Percentiles rank a stretch among this genome's conserved stretches.
These are phyloP conservation scores for Coffea humblotiana DNA, from an alignment of 305 asterid genomes.

Conservation along the genomic window DNA sequence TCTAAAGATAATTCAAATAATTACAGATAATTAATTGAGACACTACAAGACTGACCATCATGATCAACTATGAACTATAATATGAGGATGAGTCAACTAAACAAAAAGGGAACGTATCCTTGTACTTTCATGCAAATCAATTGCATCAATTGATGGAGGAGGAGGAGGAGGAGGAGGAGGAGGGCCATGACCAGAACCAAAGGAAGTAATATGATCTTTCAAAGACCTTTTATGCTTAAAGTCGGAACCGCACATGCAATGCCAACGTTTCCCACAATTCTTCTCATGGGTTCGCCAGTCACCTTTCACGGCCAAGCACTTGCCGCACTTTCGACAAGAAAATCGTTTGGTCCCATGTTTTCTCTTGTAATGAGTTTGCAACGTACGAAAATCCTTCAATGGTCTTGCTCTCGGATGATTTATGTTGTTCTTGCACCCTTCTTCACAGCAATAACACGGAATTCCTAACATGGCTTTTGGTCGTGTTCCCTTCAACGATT, in stretches of 20 bases:
- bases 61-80: neutral
- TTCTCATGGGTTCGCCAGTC: slow-evolving; percentile 84
- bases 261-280: slow-evolving; percentile 71
- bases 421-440: slow-evolving; percentile 62
- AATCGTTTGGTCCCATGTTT: slow-evolving; percentile 50
- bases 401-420: slow-evolving; percentile 47
- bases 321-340: slow-evolving; percentile 59
- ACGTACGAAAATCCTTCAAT: slow-evolving; percentile 56
- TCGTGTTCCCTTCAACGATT: slow-evolving; percentile 54
- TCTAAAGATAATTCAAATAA: too few species aligned
- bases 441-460: slow-evolving; percentile 58
- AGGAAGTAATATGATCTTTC: slow-evolving; percentile 58
- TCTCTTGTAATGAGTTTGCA: slow-evolving; percentile 63
- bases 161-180: slow-evolving; percentile 40
- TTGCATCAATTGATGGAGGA: slow-evolving; percentile 31
- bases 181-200: slow-evolving; percentile 58
- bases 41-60: too few species aligned
- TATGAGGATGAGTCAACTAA: neutral
- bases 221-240: slow-evolving; percentile 79
- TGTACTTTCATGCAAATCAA: slow-evolving; percentile 12
- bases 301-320: slow-evolving; percentile 61
- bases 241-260: slow-evolving; percentile 64
- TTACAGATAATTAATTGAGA: too few species aligned
- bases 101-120: slow-evolving; percentile 7
- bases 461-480: slow-evolving; percentile 45